Evolutionary conservation across 176 grass and related monocot species (phyloP).

Genomic region (Poa annua): DNA sequence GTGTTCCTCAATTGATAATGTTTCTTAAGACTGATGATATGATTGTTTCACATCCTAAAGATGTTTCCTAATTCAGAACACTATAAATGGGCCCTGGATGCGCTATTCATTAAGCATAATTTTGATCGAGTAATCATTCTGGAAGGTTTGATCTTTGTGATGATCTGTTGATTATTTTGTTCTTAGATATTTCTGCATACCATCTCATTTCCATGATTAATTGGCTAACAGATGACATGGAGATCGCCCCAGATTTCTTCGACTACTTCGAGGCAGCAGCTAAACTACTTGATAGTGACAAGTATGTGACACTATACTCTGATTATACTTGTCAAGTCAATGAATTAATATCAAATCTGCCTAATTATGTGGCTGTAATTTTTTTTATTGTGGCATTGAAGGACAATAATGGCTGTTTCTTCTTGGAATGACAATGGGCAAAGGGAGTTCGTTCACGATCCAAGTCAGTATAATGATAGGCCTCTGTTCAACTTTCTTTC

Average conservation of each 20-base stretch:
- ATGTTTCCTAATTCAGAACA: slow-evolving; percentile 63
- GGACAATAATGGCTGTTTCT: slow-evolving; percentile 96
- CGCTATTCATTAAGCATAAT: slow-evolving; percentile 78
- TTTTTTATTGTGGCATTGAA: slow-evolving; percentile 42
- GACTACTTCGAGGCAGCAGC: slow-evolving; percentile 90
- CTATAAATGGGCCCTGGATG: slow-evolving; percentile 98
- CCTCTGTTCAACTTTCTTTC: slow-evolving; percentile 12
- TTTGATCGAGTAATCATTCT: slow-evolving; percentile 93
- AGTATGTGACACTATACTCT: slow-evolving; percentile 55
- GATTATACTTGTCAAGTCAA: slow-evolving; percentile 24
- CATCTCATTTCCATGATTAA: slow-evolving; percentile 29
- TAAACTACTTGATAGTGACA: slow-evolving; percentile 86
- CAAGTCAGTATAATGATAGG: slow-evolving; percentile 63
- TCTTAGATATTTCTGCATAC: slow-evolving; percentile 26
- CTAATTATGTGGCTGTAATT: slow-evolving; percentile 28
- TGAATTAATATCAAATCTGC: slow-evolving; percentile 24
- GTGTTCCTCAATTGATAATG: slow-evolving; percentile 32
- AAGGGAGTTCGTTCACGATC: slow-evolving; percentile 84
- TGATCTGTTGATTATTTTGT: slow-evolving; percentile 33
- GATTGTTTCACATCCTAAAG: slow-evolving; percentile 36
- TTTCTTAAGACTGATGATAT: slow-evolving; percentile 34
- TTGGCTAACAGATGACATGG: slow-evolving; percentile 94
- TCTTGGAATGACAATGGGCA: slow-evolving; percentile 99
- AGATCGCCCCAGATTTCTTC: slow-evolving; percentile 94
- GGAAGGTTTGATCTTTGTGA: slow-evolving; percentile 69